phyloP scores from a whole-genome alignment of 345 rosid genomes.

The Turritis glabra region DNA sequence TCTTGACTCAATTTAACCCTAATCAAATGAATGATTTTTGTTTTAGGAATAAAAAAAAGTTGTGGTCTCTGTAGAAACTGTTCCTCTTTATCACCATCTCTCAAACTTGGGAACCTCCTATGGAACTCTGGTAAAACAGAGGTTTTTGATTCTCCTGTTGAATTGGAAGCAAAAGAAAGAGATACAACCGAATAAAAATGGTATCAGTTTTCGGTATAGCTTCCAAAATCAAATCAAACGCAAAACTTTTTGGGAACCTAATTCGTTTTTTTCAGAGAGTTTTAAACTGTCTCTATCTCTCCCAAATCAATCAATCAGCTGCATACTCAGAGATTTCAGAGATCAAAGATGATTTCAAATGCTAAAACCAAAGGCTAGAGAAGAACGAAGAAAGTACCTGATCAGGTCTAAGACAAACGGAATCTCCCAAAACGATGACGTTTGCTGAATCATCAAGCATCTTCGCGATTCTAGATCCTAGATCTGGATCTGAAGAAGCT shows the following conservation, averaged over 20 bases:
- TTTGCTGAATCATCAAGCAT: slow-evolving; percentile 76
- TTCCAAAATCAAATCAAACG: slow-evolving; percentile 13
- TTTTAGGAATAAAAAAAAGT: neutral
- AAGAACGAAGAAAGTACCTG: slow-evolving; percentile 50
- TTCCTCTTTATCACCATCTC: slow-evolving; percentile 36
- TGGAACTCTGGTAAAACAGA: slow-evolving; percentile 40
- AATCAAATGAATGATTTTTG: slow-evolving; percentile 13
- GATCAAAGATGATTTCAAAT: neutral
- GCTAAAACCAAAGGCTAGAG: neutral
- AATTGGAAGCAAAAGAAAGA: slow-evolving; percentile 33
- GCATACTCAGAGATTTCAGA: slow-evolving; percentile 26
- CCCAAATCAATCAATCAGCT: slow-evolving; percentile 37
- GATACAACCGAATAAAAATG: slow-evolving; percentile 34
- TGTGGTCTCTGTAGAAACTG: slow-evolving; percentile 38
- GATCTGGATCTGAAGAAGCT: slow-evolving; percentile 62
- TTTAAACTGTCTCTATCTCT: slow-evolving; percentile 26
- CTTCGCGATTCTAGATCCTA: slow-evolving; percentile 55
- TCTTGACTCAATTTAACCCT: slow-evolving; percentile 2
- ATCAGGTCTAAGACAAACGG: slow-evolving; percentile 74
- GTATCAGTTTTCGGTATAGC: slow-evolving; percentile 40
- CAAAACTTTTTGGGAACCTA: slow-evolving; percentile 23
- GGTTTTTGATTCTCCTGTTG: slow-evolving; percentile 41
- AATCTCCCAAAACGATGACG: slow-evolving; percentile 73
- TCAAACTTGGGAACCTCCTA: slow-evolving; percentile 42
- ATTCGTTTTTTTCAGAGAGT: slow-evolving; percentile 26